These are phyloP conservation scores for Ophiognomonia clavigignenti-juglandacearum DNA, from an alignment of 2,329 filamentous ascomycete species.

Conservation along the genomic window DNA sequence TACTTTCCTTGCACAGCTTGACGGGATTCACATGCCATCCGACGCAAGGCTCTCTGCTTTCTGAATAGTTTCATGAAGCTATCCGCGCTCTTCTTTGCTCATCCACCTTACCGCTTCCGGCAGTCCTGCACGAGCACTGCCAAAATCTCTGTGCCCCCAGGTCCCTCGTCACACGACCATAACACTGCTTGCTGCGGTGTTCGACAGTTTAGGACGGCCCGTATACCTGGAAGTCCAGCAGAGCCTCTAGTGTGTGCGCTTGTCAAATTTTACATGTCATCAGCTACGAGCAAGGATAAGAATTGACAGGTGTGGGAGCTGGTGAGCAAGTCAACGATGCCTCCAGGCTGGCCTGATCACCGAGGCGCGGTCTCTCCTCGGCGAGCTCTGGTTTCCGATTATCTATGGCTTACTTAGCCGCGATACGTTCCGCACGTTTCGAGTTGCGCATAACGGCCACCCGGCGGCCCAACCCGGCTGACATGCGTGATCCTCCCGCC, in stretches of 20 bases:
- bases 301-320: too few species aligned
- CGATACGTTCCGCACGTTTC: not conserved
- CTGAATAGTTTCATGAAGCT: slow-evolving; percentile 5
- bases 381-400: not conserved
- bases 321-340: not conserved
- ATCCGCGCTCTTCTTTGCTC: not conserved
- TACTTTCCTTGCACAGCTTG: not conserved
- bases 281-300: too few species aligned
- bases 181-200: not conserved
- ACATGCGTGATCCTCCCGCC: not conserved
- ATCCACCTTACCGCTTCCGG: not conserved
- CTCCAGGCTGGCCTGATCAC: not conserved
- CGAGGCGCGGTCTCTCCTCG: not conserved
- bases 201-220: not conserved
- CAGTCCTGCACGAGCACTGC: not conserved
- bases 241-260: not conserved
- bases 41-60: not conserved
- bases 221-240: not conserved
- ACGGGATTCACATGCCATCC: not conserved
- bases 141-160: not conserved
- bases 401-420: not conserved
- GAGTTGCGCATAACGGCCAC: not conserved
- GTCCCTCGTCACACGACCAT: not conserved
- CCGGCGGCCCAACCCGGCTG: slow-evolving; percentile 1
- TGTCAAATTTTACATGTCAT: too few species aligned